Evolutionary conservation across 805 yeast genomes (phyloP).

Genomic region (Sporopachydermia quercuum): DNA sequence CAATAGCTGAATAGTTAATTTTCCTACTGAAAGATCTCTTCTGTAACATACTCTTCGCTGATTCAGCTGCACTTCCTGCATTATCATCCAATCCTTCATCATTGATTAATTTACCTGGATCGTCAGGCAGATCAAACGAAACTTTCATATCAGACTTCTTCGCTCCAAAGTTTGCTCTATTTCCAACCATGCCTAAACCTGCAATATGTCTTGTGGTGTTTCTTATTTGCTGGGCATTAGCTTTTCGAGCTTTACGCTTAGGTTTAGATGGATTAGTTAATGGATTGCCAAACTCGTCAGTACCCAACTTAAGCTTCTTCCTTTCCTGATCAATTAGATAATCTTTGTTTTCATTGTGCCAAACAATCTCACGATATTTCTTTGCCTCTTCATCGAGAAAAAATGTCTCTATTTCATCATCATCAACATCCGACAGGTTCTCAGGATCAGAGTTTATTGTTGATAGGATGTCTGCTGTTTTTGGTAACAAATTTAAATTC

Average conservation of each 20-base stretch:
- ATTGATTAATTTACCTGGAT: slow-evolving; percentile 71
- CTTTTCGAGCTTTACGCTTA: slow-evolving; percentile 19
- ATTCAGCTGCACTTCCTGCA: slow-evolving; percentile 51
- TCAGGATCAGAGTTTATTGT: slow-evolving; percentile 46
- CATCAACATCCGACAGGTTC: slow-evolving; percentile 64
- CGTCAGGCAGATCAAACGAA: slow-evolving; percentile 24
- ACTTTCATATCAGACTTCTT: slow-evolving; percentile 11
- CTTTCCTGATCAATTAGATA: slow-evolving; percentile 74
- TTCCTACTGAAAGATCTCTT: slow-evolving; percentile 73
- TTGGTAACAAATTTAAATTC: slow-evolving; percentile 3
- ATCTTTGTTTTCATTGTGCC: slow-evolving; percentile 86
- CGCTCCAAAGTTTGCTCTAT: not conserved
- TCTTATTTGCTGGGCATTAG: slow-evolving; percentile 14
- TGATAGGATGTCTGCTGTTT: slow-evolving; percentile 15
- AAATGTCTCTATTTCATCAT: slow-evolving; percentile 54
- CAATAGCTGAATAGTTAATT: slow-evolving; percentile 76
- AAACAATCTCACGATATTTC: slow-evolving; percentile 60
- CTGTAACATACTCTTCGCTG: slow-evolving; percentile 62
- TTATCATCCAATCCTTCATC: slow-evolving; percentile 23
- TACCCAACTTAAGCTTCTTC: slow-evolving; percentile 69
- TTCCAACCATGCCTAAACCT: slow-evolving; percentile 15
- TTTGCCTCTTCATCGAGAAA: slow-evolving; percentile 58
- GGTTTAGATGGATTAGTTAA: slow-evolving; percentile 21
- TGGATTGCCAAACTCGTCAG: slow-evolving; percentile 24
- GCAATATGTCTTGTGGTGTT: slow-evolving; percentile 7